Base-by-base conservation (phyloP, 164 flowering plant species). In the Dillenia suffruticosa region DNA sequence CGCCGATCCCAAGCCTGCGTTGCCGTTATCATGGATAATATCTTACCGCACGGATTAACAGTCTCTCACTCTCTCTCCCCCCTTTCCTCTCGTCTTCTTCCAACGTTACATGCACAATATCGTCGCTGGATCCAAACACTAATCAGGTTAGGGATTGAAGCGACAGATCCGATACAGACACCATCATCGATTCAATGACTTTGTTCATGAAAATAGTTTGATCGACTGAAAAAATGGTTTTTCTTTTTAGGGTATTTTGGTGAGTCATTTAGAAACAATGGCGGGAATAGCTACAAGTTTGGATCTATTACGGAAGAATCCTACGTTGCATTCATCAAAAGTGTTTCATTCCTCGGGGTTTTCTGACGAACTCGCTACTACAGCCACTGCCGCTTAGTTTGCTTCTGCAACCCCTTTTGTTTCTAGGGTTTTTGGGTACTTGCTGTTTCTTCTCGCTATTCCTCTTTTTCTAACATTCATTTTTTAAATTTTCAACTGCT, bases 291-390 rank as follows among this genome's bases (percentile, higher is more conserved):
- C 79, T 52, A 24, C 77, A 8, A 44, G 80, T 50, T 48, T 81
- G 61, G 89, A 84, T 75, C 76, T 84, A 46, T 57, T 81, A 61
- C 72, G 81, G 77, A 83, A 77, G 71, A 81, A 82, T 44, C 85
- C 85, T 10, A 70, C 54, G 61, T 71, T 79, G 40, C 40, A 26
- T n/a, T 58, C 75, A 2, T 22, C 77, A 26, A 78, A 72, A 40
- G 16, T 67, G 57, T 26, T 84, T 15, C 83, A 81, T 65, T 87
- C 94, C 2, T 62, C 64, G 58, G 74, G 79, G 0, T 57, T 72
- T 62, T 77, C 92, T 9, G 81, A 84, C 2, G 60, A 75, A 12
- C 70, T 77, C 10, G 88, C 84, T 46, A 70, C 83, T 44, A 68
- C 87, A 10, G 75, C 84, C 10, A 84, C 88, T 46, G 89, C 86